A percentile compares a stretch with the other conserved stretches of the same genome.
These are phyloP conservation scores for Alternaria angustiovoidea DNA, from an alignment of 2,329 filamentous ascomycete species.

Conservation along the genomic window DNA sequence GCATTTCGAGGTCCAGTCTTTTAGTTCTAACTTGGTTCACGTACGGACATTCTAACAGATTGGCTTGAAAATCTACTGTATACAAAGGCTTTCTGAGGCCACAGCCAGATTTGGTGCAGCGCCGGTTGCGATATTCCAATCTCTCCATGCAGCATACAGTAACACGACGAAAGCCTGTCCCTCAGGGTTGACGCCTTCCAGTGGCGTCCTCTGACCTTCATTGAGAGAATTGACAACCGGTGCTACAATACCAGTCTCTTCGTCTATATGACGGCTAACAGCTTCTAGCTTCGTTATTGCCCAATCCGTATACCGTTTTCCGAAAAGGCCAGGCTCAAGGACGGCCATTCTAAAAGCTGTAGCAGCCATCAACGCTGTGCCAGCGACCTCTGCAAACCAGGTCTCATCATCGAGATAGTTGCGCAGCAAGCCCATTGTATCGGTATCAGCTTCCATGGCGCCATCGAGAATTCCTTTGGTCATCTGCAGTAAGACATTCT, in stretches of 20 bases:
- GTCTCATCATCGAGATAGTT: slow-evolving; percentile 57
- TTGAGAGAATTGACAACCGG: slow-evolving; percentile 56
- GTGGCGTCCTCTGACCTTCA: slow-evolving; percentile 42
- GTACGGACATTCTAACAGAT: not conserved
- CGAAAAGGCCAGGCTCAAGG: slow-evolving; percentile 51
- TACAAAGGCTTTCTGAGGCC: not conserved
- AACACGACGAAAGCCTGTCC: slow-evolving; percentile 56
- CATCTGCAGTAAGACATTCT: slow-evolving; percentile 39
- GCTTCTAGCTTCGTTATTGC: slow-evolving; percentile 52
- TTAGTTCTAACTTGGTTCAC: not conserved
- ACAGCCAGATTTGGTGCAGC: not conserved
- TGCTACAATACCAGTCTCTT: slow-evolving; percentile 47
- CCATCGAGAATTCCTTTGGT: slow-evolving; percentile 52
- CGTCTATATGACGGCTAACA: slow-evolving; percentile 48
- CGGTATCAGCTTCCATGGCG: slow-evolving; percentile 43
- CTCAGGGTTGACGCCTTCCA: slow-evolving; percentile 49
- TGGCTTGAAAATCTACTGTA: not conserved
- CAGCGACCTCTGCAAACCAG: slow-evolving; percentile 60
- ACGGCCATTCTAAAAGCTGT: slow-evolving; percentile 57
- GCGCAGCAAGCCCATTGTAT: slow-evolving; percentile 52
- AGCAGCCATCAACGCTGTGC: slow-evolving; percentile 57
- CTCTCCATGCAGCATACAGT: slow-evolving; percentile 54
- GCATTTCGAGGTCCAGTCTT: not conserved
- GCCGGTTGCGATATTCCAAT: slow-evolving; percentile 34
- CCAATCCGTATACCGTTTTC: slow-evolving; percentile 51